Evolutionary conservation across 108 stramenopile species (phyloP).

Genomic region (Cyclotella kingstonii): DNA sequence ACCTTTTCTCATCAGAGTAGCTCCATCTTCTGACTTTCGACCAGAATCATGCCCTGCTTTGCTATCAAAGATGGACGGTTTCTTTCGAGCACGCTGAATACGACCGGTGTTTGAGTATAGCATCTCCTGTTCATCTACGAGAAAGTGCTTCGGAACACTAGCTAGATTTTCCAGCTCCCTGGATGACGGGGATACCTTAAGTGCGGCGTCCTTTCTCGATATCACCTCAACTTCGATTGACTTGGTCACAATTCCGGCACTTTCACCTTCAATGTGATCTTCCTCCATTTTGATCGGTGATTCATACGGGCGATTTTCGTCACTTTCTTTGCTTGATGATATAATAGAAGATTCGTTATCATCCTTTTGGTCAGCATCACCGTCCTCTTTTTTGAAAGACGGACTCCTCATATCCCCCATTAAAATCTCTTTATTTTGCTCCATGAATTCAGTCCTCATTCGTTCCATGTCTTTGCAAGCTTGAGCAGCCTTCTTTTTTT

Average conservation of each 20-base stretch:
- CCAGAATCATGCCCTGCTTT: slow-evolving; percentile 12
- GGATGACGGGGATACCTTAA: neutral
- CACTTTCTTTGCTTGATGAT: neutral
- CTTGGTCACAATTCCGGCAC: neutral
- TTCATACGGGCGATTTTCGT: neutral
- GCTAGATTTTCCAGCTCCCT: slow-evolving; percentile 1
- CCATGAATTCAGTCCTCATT: slow-evolving; percentile 35
- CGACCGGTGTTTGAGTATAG: slow-evolving; percentile 19
- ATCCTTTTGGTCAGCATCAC: slow-evolving; percentile 4
- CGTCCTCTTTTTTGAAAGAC: slow-evolving; percentile 3
- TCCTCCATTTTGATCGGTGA: neutral
- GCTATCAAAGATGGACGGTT: slow-evolving; percentile 33
- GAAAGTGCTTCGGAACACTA: slow-evolving; percentile 5
- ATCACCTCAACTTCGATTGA: neutral
- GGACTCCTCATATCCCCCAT: neutral
- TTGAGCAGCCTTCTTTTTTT: slow-evolving; percentile 52
- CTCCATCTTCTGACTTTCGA: slow-evolving; percentile 15
- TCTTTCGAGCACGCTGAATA: slow-evolving; percentile 29
- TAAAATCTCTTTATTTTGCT: slow-evolving; percentile 9
- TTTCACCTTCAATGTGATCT: neutral
- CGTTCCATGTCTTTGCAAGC: slow-evolving; percentile 76
- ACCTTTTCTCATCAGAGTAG: slow-evolving; percentile 13
- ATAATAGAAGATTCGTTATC: neutral
- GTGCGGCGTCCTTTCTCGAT: neutral
- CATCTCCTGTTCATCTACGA: slow-evolving; percentile 12